Base-by-base conservation (phyloP, 75 land plant genomes). In the Larix kaempferi region DNA sequence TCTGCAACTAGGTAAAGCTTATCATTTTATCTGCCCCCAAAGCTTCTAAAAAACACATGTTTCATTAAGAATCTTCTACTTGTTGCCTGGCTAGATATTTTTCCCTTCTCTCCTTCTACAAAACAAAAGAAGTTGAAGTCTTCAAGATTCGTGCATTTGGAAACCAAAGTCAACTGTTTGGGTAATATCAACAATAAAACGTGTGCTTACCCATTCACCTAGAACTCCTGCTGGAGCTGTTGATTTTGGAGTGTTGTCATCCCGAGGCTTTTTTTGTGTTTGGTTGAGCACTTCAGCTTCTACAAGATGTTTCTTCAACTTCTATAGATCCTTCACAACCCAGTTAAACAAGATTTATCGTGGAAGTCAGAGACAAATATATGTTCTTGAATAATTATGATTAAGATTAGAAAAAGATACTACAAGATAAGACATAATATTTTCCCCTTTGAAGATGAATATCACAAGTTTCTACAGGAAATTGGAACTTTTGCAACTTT, bases 211-310 rank as follows among this genome's bases (percentile, higher is more conserved):
- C 88, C 88, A 86, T 86, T 83, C 82, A 75, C 83, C 88, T 33
- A 86, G 80, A 56, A 86, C 88, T 83, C 83, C 88, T 69, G 52
- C 22, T 37, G 72, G 52, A 57, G 80, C 88, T 52, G 80, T 79
- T 37, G 83, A 29, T 26, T 73, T 60, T 61, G 82, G 88, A 64
- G 84, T 80, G 6, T 76, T 39, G 21, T 86, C 88, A 41, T 83
- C 88, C 23, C 79, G 82, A 66, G 99, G 95, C 81, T 91, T 96
- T 76, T 94, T 94, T 15, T 93, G 91, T 26, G 93, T 86, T 84
- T 95, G 93, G 71, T 83, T 57, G 35, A 74, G 88, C 33, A 98
- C 95, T 37, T 96, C 99, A 19, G 99, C 99, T 78, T 96, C 99
- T 23, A 89, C 99, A 60, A 96, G 75, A 29, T 88, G 89, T 41